A percentile compares a stretch with the other conserved stretches of the same genome.
phyloP scores from a whole-genome alignment of 768 basidiomycete species.

The Macrolepiota dolichaula region DNA sequence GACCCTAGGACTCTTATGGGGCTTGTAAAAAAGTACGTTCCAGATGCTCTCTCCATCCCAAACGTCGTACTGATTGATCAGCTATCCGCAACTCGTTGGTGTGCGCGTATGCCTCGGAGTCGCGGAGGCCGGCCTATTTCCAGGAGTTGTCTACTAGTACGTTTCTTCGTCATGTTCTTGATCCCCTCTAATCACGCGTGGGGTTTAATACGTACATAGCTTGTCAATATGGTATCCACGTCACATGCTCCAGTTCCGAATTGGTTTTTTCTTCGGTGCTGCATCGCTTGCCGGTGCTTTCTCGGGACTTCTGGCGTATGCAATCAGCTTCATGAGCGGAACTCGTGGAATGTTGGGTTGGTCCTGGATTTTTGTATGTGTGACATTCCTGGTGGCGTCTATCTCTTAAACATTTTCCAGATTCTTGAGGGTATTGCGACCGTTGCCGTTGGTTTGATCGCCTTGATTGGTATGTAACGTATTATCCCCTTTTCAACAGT shows the following conservation, averaged over 20 bases:
- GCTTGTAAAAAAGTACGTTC: conserved; percentile 56
- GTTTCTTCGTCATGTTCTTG: conserved; percentile 13
- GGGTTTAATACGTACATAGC: conserved; percentile 31
- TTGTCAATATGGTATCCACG: conserved; percentile 70
- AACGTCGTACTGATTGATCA: conserved; percentile 19
- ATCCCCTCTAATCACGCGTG: background rate
- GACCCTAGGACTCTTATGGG: conserved; percentile 57
- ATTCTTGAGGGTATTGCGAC: conserved; percentile 66
- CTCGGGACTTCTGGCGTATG: conserved; percentile 56
- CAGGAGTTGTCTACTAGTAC: conserved; percentile 73
- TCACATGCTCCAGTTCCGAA: conserved; percentile 53
- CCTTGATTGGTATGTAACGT: conserved; percentile 41
- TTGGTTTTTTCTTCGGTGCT: conserved; percentile 64
- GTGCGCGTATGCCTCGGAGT: conserved; percentile 57
- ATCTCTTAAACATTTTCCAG: conserved; percentile 21
- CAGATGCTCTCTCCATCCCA: background rate
- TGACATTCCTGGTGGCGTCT: background rate
- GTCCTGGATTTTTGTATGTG: conserved; percentile 66
- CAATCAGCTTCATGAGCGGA: conserved; percentile 50
- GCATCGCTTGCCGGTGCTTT: conserved; percentile 64
- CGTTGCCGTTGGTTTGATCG: conserved; percentile 49
- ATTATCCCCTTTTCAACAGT: background rate
- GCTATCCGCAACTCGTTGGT: conserved; percentile 60
- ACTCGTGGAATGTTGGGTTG: conserved; percentile 46
- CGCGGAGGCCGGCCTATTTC: conserved; percentile 70